Conservation (phyloP, 2,329 filamentous ascomycete species). For the Curvularia hawaiiensis region DNA sequence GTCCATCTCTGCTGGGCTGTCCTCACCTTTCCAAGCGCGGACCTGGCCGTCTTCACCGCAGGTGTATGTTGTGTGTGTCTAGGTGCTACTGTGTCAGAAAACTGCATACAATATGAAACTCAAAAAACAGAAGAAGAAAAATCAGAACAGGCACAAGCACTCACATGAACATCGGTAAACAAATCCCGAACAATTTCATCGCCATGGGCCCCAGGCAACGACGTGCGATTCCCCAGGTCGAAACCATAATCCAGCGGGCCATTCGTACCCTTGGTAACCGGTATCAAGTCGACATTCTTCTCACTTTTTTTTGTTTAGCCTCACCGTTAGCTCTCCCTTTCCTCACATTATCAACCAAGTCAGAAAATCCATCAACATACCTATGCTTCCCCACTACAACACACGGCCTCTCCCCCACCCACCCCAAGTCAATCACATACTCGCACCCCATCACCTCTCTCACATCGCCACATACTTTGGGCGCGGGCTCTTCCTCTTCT, state of each 20-base stretch:
- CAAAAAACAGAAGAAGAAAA: not conserved
- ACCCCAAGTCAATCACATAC: constrained; percentile 72
- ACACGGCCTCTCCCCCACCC: constrained; percentile 65
- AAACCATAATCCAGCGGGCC: constrained; percentile 40
- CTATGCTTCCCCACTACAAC: constrained; percentile 71
- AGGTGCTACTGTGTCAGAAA: not conserved
- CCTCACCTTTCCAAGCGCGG: constrained; percentile 48
- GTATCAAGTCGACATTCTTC: constrained; percentile 38
- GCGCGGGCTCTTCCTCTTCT: constrained; percentile 58
- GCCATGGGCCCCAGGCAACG: constrained; percentile 52
- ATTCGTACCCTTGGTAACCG: constrained; percentile 28
- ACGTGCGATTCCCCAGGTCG: constrained; percentile 29
- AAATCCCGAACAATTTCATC: constrained; percentile 56
- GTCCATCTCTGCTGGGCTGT: constrained; percentile 30
- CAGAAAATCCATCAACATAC: constrained; percentile 51
- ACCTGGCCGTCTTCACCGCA: constrained; percentile 57
- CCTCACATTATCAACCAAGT: constrained; percentile 25
- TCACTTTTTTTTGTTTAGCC: constrained; percentile 31
- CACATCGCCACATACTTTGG: constrained; percentile 68
- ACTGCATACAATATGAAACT: no score
- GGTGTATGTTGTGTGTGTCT: constrained; percentile 49
- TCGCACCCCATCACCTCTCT: constrained; percentile 69
- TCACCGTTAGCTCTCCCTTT: no score
- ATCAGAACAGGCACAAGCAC: not conserved
- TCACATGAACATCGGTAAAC: constrained; percentile 46